phyloP scores from a whole-genome alignment of 495 filamentous ascomycete genomes.

The Daldinia decipiens region DNA sequence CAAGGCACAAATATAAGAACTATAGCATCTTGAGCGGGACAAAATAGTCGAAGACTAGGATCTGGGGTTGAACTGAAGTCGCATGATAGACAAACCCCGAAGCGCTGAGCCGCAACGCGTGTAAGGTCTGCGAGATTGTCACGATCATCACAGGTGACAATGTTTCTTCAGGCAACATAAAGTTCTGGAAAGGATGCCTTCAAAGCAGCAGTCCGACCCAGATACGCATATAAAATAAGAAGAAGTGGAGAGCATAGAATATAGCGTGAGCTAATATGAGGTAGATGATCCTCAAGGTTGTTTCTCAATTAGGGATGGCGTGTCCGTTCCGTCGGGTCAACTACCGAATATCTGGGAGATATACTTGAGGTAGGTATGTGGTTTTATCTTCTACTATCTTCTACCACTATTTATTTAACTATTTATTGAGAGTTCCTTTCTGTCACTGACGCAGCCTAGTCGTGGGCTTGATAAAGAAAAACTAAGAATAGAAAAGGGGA shows the following conservation, averaged over 20 bases:
- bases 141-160: background rate
- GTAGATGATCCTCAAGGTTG: background rate
- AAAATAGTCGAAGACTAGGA: background rate
- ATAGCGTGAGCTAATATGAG: slow-evolving; percentile 22
- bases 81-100: background rate
- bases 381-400: background rate
- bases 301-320: background rate
- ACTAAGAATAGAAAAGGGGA: background rate
- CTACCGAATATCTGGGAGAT: background rate
- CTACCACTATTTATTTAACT: no score
- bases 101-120: background rate
- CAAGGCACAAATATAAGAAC: background rate
- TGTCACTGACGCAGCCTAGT: no score
- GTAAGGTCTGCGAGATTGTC: background rate
- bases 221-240: background rate
- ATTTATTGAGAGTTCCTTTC: background rate
- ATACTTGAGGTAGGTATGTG: background rate
- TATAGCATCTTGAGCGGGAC: background rate
- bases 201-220: background rate
- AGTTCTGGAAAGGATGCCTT: slow-evolving; percentile 2
- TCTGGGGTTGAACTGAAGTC: background rate
- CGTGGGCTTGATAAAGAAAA: background rate
- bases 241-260: background rate
- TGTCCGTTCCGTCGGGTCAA: background rate
- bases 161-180: background rate